These are phyloP conservation scores for Datisca glomerata DNA, from an alignment of 306 rosid species.

Conservation along the genomic window DNA sequence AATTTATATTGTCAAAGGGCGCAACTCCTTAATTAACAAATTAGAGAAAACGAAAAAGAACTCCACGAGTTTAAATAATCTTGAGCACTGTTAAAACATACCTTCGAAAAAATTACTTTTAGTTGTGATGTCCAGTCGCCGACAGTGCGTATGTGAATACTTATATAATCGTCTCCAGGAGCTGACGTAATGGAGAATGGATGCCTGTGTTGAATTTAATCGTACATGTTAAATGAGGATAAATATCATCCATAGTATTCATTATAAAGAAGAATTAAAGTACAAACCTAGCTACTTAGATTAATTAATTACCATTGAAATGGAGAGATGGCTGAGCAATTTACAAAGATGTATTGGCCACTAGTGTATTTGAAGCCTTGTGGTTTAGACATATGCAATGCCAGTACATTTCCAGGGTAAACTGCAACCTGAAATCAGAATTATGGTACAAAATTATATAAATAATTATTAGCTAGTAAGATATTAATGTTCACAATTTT, in stretches of 20 bases:
- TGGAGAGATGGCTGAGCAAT: constrained; percentile 67
- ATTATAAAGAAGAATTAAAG: no score
- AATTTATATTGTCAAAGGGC: no score
- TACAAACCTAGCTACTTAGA: no score
- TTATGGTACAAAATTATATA: background rate
- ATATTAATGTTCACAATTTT: no score
- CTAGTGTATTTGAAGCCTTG: constrained; percentile 75
- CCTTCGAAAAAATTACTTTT: constrained; percentile 65
- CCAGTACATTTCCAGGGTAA: constrained; percentile 88
- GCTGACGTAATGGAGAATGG: constrained; percentile 90
- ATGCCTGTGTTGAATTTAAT: constrained; percentile 39
- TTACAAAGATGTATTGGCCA: constrained; percentile 75
- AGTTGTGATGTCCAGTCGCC: constrained; percentile 91
- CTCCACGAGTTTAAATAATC: no score
- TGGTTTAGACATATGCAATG: constrained; percentile 75
- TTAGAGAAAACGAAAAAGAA: no score
- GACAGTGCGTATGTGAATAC: constrained; percentile 70
- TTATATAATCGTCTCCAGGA: constrained; percentile 71
- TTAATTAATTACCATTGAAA: constrained; percentile 75
- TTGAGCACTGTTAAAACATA: no score
- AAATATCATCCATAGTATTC: no score
- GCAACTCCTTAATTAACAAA: no score
- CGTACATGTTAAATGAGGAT: background rate
- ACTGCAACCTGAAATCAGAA: constrained; percentile 50
- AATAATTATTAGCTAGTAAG: no score